Percentiles rank a stretch among this genome's conserved stretches.
phyloP scores from a whole-genome alignment of 2,329 filamentous ascomycete species.

The Aspergillus candidus region DNA sequence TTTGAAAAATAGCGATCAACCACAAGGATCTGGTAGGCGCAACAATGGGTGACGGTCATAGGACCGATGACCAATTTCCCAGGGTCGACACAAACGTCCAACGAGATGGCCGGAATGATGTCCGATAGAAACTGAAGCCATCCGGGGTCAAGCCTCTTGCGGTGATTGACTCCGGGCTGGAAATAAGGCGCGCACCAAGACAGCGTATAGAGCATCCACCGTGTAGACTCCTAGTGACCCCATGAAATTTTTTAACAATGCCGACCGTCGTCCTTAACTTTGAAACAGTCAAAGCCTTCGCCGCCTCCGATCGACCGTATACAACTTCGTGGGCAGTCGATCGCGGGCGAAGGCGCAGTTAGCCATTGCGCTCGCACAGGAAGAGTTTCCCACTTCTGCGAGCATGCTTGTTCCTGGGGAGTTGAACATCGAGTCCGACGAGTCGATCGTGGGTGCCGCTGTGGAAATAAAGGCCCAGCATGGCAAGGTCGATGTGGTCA shows the following conservation, averaged over 20 bases:
- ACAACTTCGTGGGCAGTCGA: constrained; percentile 50
- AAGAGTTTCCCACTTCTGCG: constrained; percentile 35
- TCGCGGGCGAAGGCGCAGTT: constrained; percentile 46
- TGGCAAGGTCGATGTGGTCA: constrained; percentile 46
- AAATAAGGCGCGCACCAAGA: too few species aligned
- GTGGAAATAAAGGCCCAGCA: constrained; percentile 38
- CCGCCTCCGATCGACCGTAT: constrained; percentile 45
- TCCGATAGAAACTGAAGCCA: too few species aligned
- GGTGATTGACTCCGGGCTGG: too few species aligned
- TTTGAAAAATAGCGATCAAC: too few species aligned
- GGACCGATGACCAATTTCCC: too few species aligned
- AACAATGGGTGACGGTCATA: too few species aligned
- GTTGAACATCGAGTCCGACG: constrained; percentile 51
- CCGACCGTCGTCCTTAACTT: constrained; percentile 39
- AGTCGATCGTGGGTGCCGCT: constrained; percentile 46
- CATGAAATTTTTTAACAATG: neutral
- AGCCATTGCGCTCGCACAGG: constrained; percentile 40
- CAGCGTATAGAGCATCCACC: too few species aligned
- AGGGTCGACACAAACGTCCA: too few species aligned
- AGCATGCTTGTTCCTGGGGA: constrained; percentile 45
- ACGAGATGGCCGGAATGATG: too few species aligned
- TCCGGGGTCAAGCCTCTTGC: too few species aligned
- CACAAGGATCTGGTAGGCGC: too few species aligned
- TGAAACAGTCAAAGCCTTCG: constrained; percentile 52
- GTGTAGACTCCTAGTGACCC: too few species aligned